Conservation (phyloP, 1,284 basidiomycete genomes). For the Boletus austroedulis region DNA sequence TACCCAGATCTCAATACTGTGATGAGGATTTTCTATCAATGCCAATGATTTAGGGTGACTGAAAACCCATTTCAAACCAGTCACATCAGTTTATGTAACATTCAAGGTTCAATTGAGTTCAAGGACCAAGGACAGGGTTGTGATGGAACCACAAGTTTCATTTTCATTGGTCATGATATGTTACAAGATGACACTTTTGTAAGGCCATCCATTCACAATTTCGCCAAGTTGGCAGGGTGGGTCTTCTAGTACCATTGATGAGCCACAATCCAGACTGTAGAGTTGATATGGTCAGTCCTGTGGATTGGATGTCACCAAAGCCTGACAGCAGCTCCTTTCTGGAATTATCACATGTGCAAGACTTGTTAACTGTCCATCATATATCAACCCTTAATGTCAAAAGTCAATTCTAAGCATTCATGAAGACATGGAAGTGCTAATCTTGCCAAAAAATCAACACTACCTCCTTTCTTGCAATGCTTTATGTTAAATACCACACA, state of each 20-base stretch:
- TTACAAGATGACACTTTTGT: background rate
- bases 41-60: no score
- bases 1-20: no score
- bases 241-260: background rate
- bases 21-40: no score
- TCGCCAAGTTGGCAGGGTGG: background rate
- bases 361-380: background rate
- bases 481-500: slow-evolving; percentile 1
- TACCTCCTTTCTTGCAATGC: background rate
- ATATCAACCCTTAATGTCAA: background rate
- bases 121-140: background rate
- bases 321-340: background rate
- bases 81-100: no score
- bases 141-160: no score
- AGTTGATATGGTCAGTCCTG: no score
- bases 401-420: background rate
- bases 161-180: no score
- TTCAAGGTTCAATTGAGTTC: no score
- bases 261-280: background rate
- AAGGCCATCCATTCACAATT: no score
- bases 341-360: background rate
- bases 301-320: background rate
- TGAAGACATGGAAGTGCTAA: background rate
- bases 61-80: no score
- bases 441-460: background rate